phyloP scores from a whole-genome alignment of 2,329 filamentous ascomycete species.

The Sporothrix inflata region DNA sequence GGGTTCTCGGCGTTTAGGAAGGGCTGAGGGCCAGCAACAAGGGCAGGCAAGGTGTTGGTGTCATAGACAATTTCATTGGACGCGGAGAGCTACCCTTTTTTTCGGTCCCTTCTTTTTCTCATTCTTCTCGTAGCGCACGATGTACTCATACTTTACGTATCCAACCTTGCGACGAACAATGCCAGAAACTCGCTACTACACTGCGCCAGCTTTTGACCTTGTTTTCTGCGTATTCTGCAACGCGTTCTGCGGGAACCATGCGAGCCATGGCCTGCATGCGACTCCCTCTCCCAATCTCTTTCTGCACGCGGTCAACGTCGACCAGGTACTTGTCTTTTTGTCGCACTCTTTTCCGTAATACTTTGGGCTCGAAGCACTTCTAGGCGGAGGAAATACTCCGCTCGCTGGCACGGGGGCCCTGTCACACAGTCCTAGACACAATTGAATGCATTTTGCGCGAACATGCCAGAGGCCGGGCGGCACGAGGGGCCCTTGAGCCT shows the following conservation, averaged over 20 bases:
- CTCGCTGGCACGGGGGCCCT: neutral
- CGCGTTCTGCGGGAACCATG: neutral
- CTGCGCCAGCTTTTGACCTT: neutral
- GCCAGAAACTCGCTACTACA: neutral
- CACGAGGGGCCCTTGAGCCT: neutral
- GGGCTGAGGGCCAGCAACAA: neutral
- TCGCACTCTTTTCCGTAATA: too few relatives aligned
- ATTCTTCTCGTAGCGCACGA: neutral
- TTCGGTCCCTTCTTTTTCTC: neutral
- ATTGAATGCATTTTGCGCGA: neutral
- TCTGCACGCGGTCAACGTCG: neutral
- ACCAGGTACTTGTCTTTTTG: neutral
- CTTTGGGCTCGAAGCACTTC: neutral
- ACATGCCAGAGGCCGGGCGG: neutral
- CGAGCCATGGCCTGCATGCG: conserved; percentile 4
- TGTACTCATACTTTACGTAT: conserved; percentile 6
- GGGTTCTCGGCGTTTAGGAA: conserved; percentile 9
- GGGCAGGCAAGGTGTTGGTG: neutral
- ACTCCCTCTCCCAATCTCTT: neutral
- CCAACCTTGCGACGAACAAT: neutral
- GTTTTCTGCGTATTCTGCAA: conserved; percentile 11
- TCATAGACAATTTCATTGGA: conserved; percentile 13
- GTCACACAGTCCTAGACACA: conserved; percentile 1
- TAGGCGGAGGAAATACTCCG: conserved; percentile 29
- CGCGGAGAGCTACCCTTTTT: neutral